Evolutionary conservation across 805 yeast genomes (phyloP).

Genomic region (Candida pseudoglaebosa): DNA sequence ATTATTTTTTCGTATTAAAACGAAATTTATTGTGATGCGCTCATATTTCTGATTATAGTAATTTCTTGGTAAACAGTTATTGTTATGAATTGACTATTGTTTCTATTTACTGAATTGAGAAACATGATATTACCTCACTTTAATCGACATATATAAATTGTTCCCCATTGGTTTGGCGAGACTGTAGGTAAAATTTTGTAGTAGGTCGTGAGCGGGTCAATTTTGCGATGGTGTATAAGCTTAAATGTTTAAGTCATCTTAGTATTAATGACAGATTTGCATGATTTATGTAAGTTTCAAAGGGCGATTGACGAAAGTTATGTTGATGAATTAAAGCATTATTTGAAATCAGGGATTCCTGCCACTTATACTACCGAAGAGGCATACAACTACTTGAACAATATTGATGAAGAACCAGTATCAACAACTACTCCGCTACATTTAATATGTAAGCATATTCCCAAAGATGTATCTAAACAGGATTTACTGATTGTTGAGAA

Average conservation of each 20-base stretch:
- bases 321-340: constrained; percentile 41
- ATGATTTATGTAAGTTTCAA: constrained; percentile 53
- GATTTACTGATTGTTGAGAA: constrained; percentile 37
- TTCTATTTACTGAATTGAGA: no score
- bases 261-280: constrained; percentile 74
- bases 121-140: no score
- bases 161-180: no score
- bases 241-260: no score
- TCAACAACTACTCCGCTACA: constrained; percentile 84
- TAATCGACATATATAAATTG: no score
- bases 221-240: not conserved
- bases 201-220: not conserved
- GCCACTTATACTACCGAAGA: constrained; percentile 82
- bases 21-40: no score
- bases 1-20: no score
- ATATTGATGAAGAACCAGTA: constrained; percentile 31
- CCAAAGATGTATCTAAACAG: constrained; percentile 44
- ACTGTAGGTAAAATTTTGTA: no score
- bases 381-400: constrained; percentile 52
- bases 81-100: no score
- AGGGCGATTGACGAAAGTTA: constrained; percentile 52
- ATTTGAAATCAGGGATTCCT: constrained; percentile 65
- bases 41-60: no score
- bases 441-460: constrained; percentile 53
- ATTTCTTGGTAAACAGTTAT: no score